These are phyloP conservation scores for Cryptococcus sp. DNA, from an alignment of 1,284 basidiomycete genomes.

Conservation along the genomic window DNA sequence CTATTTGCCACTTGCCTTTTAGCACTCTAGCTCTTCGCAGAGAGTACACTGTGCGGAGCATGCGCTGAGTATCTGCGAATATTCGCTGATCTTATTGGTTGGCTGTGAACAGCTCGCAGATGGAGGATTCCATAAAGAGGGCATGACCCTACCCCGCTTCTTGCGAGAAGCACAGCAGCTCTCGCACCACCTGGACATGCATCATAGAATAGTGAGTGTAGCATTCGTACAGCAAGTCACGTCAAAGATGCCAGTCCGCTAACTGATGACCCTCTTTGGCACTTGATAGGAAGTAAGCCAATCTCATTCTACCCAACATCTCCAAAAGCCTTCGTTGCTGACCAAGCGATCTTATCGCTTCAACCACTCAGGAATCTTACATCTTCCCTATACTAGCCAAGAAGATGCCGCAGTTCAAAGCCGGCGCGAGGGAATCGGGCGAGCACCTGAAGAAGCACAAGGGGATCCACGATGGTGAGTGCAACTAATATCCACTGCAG, in stretches of 20 bases:
- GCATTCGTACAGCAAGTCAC: too few relatives aligned
- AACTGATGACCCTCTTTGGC: too few relatives aligned
- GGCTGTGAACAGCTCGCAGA: conserved; percentile 55
- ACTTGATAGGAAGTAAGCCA: too few relatives aligned
- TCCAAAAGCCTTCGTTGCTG: too few relatives aligned
- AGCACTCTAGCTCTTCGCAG: too few relatives aligned
- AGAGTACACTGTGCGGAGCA: too few relatives aligned
- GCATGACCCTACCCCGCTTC: conserved; percentile 57
- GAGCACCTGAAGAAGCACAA: conserved; percentile 65
- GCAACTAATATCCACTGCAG: too few relatives aligned
- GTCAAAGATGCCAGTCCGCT: too few relatives aligned
- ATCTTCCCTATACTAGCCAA: conserved; percentile 67
- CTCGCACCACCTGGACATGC: conserved; percentile 62
- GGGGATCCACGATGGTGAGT: conserved; percentile 66
- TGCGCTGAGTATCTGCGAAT: too few relatives aligned
- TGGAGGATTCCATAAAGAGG: conserved; percentile 58
- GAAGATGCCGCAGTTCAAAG: conserved; percentile 64
- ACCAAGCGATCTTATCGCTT: too few relatives aligned
- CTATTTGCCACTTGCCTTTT: not conserved
- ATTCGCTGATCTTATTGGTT: not conserved
- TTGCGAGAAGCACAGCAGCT: conserved; percentile 57
- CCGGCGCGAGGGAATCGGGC: conserved; percentile 52
- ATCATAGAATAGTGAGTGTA: conserved; percentile 66
- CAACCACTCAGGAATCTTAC: conserved; percentile 49
- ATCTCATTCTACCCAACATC: too few relatives aligned